These are phyloP conservation scores for Moesziomyces sp. DNA, from an alignment of 1,284 basidiomycete genomes.

Conservation along the genomic window DNA sequence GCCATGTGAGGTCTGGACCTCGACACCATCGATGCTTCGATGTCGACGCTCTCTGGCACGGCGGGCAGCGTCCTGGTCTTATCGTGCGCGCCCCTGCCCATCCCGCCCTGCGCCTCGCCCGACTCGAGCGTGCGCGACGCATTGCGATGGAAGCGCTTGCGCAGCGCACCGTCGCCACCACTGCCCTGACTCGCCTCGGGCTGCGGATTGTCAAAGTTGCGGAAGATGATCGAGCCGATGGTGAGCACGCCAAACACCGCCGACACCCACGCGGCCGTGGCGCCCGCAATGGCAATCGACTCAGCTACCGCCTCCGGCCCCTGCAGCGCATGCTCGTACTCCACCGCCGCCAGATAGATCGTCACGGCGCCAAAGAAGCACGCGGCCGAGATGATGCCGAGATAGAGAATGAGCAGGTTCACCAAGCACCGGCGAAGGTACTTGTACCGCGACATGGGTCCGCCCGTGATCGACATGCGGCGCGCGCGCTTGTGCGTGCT, in stretches of 20 bases:
- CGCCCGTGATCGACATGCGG: conserved; percentile 18
- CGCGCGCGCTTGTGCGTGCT: conserved; percentile 2
- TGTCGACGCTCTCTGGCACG: conserved; percentile 55
- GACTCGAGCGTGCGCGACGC: conserved; percentile 12
- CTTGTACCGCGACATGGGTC: conserved; percentile 37
- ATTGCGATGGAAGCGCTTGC: conserved; percentile 13
- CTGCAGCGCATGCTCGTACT: conserved; percentile 35
- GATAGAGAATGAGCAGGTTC: conserved; percentile 54
- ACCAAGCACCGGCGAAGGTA: conserved; percentile 56
- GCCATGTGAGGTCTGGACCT: conserved; percentile 14
- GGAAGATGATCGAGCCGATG: conserved; percentile 46
- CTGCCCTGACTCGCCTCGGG: conserved; percentile 32
- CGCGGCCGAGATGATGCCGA: conserved; percentile 52
- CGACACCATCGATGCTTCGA: conserved; percentile 40
- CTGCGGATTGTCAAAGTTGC: conserved; percentile 46
- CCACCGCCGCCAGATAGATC: conserved; percentile 33
- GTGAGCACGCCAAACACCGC: conserved; percentile 49
- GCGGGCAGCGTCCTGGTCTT: conserved; percentile 51
- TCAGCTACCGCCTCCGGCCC: conserved; percentile 12
- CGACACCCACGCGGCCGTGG: conserved; percentile 29
- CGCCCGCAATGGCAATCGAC: conserved; percentile 11
- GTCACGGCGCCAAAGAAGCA: conserved; percentile 37
- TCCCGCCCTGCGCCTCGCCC: conserved; percentile 5
- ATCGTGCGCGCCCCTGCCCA: conserved; percentile 2
- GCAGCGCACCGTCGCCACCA: conserved; percentile 7